A percentile compares a stretch with the other conserved stretches of the same genome.
Conservation (phyloP, 345 rosid species). For the Heritiera fomes region DNA sequence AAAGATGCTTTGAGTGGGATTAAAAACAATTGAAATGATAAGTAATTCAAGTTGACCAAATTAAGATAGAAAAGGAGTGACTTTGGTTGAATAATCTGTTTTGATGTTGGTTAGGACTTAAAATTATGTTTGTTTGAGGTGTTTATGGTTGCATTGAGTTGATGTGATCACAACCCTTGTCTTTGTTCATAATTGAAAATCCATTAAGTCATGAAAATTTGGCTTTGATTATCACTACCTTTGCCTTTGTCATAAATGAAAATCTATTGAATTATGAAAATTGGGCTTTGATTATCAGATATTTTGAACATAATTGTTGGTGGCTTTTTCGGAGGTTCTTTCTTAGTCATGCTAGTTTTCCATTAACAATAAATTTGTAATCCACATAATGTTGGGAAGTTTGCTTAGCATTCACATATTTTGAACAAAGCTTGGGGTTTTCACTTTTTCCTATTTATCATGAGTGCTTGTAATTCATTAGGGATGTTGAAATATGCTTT, state of each 20-base stretch:
- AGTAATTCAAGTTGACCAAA: background rate
- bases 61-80: background rate
- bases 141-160: conserved; percentile 10
- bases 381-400: background rate
- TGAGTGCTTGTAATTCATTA: background rate
- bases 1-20: too few species aligned
- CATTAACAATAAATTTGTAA: background rate
- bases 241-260: background rate
- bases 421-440: conserved; percentile 4
- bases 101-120: conserved; percentile 4
- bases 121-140: background rate
- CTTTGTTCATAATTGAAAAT: background rate
- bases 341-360: background rate
- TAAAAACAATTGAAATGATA: background rate
- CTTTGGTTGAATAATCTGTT: conserved; percentile 2
- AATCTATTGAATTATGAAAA: background rate
- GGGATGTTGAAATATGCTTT: background rate
- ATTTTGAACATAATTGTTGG: background rate
- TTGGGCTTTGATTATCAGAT: background rate
- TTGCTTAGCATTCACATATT: background rate
- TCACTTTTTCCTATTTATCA: background rate
- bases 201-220: background rate
- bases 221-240: background rate
- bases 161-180: background rate
- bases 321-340: background rate